These are phyloP conservation scores for Veloporphyrellus conicus DNA, from an alignment of 1,284 basidiomycete genomes.

Conservation along the genomic window DNA sequence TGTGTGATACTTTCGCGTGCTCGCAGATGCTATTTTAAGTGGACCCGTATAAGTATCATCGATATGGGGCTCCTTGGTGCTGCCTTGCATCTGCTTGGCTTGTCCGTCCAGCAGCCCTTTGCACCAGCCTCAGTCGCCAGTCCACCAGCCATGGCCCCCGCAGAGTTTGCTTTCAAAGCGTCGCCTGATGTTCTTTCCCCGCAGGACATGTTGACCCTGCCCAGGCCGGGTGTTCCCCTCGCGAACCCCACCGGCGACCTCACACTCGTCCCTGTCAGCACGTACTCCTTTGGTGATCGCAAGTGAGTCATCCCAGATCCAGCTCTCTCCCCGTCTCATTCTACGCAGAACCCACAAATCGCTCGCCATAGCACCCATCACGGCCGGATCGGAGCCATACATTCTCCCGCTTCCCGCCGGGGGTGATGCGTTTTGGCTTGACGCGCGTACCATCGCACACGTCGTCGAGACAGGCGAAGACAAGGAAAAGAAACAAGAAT, in stretches of 20 bases:
- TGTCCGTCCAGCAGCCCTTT: conserved; percentile 51
- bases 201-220: conserved; percentile 67
- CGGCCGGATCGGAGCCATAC: conserved; percentile 44
- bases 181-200: conserved; percentile 62
- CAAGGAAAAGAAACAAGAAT: conserved; percentile 45
- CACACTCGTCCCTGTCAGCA: conserved; percentile 62
- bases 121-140: conserved; percentile 23
- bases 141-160: conserved; percentile 30
- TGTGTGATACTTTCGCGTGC: too few species aligned
- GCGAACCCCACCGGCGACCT: conserved; percentile 65
- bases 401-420: conserved; percentile 56
- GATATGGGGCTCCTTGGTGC: conserved; percentile 35
- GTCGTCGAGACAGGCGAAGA: conserved; percentile 52
- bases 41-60: too few species aligned
- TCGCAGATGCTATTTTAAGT: too few species aligned
- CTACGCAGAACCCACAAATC: conserved; percentile 61
- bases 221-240: conserved; percentile 62
- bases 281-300: conserved; percentile 65
- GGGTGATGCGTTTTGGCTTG: conserved; percentile 75
- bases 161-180: conserved; percentile 54
- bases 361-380: conserved; percentile 59
- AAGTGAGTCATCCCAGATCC: conserved; percentile 47
- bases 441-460: conserved; percentile 61
- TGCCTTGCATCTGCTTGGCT: conserved; percentile 42
- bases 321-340: not conserved